Conservation (phyloP, 805 yeast genomes). For the Starmera quercuum region DNA sequence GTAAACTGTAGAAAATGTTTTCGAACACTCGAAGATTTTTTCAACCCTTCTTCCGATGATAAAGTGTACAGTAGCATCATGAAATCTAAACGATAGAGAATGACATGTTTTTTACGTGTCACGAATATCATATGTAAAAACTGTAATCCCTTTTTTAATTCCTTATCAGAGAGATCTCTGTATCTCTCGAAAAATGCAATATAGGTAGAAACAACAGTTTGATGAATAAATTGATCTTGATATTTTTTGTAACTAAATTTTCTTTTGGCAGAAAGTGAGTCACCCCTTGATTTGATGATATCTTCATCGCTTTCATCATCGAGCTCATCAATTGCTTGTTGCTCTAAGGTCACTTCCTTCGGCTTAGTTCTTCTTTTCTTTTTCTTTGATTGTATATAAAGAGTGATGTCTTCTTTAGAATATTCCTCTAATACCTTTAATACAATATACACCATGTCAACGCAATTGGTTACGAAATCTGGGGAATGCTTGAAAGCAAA, state of each 20-base stretch:
- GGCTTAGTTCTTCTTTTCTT: constrained; percentile 22
- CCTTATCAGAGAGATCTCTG: constrained; percentile 51
- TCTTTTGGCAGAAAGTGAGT: constrained; percentile 18
- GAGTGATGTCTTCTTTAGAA: constrained; percentile 45
- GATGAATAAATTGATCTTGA: constrained; percentile 42
- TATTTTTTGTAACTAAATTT: constrained; percentile 38
- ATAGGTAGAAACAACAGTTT: constrained; percentile 57
- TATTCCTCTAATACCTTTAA: constrained; percentile 62
- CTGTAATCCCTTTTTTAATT: constrained; percentile 55
- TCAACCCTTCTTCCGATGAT: constrained; percentile 42
- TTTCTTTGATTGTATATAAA: constrained; percentile 40
- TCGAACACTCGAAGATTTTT: constrained; percentile 34
- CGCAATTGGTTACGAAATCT: constrained; percentile 47
- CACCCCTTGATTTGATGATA: constrained; percentile 23
- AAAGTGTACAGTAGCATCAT: constrained; percentile 49
- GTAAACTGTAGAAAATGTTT: constrained; percentile 60
- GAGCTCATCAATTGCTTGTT: constrained; percentile 25
- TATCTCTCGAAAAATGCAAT: constrained; percentile 53
- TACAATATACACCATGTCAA: constrained; percentile 58
- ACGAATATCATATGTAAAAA: constrained; percentile 69
- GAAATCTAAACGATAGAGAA: constrained; percentile 66
- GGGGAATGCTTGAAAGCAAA: constrained; percentile 58
- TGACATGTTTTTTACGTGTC: constrained; percentile 47
- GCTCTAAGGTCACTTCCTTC: constrained; percentile 16
- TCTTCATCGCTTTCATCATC: constrained; percentile 25